These are phyloP conservation scores for Senna siamea DNA, from an alignment of 306 rosid species.

Conservation along the genomic window DNA sequence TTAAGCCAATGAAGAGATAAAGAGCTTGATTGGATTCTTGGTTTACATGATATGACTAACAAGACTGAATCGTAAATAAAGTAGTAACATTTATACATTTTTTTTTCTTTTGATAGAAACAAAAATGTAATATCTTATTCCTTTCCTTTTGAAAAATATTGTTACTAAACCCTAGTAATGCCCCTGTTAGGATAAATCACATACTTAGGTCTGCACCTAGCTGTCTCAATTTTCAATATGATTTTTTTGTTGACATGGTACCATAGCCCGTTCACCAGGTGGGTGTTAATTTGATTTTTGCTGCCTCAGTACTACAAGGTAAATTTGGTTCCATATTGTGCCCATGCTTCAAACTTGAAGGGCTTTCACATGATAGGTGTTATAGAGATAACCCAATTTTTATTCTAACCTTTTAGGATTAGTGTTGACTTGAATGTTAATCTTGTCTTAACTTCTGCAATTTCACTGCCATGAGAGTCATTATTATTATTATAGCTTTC, in stretches of 20 bases:
- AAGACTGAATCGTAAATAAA: neutral
- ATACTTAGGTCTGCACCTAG: slow-evolving; percentile 17
- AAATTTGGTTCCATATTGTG: neutral
- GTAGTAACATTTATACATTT: neutral
- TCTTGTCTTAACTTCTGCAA: neutral
- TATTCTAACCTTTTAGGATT: slow-evolving; percentile 3
- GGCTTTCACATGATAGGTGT: neutral
- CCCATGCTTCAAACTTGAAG: slow-evolving; percentile 18
- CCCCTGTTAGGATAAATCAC: neutral
- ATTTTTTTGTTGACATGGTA: slow-evolving; percentile 10
- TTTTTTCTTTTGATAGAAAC: no score
- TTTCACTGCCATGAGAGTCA: slow-evolving; percentile 27
- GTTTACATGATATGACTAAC: slow-evolving; percentile 9
- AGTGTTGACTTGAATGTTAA: neutral
- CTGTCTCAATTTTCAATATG: slow-evolving; percentile 24
- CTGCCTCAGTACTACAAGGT: slow-evolving; percentile 23
- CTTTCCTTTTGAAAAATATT: neutral
- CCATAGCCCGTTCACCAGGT: slow-evolving; percentile 23
- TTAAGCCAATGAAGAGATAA: slow-evolving; percentile 14
- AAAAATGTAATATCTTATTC: neutral
- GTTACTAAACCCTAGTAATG: neutral
- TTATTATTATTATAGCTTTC: slow-evolving; percentile 9
- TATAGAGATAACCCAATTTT: slow-evolving; percentile 26
- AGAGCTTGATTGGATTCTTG: slow-evolving; percentile 10
- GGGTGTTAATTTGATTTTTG: slow-evolving; percentile 12